Percentiles rank a stretch among this genome's conserved stretches.
Conservation (phyloP, 2,329 filamentous ascomycete genomes). For the Cephalotrichum gorgonifer region DNA sequence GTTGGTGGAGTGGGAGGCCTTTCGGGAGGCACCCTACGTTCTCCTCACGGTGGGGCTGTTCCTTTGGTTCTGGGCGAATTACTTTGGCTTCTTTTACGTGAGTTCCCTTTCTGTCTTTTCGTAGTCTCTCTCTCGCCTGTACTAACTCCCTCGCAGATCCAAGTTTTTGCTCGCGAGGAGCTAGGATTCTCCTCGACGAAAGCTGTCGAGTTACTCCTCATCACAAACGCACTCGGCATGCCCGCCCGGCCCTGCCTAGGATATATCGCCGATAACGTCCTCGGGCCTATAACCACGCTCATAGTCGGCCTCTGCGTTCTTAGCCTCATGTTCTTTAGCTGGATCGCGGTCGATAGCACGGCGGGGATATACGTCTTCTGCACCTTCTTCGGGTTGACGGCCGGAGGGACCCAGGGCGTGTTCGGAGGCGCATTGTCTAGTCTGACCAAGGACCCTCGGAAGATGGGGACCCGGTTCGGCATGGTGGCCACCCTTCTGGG, state of each 20-base stretch:
- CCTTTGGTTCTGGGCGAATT: conserved; percentile 28
- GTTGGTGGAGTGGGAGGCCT: conserved; percentile 44
- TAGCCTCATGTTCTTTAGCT: conserved; percentile 39
- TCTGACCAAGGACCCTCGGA: conserved; percentile 28
- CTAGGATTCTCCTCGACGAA: conserved; percentile 34
- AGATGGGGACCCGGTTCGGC: conserved; percentile 34
- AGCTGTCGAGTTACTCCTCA: conserved; percentile 43
- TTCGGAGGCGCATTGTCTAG: conserved; percentile 29
- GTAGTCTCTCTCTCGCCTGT: background rate
- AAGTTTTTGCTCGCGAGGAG: conserved; percentile 30
- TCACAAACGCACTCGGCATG: conserved; percentile 46
- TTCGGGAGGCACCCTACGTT: conserved; percentile 44
- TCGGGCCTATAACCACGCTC: conserved; percentile 46
- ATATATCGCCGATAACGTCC: conserved; percentile 37
- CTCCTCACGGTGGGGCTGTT: conserved; percentile 40
- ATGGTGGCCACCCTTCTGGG: conserved; percentile 31
- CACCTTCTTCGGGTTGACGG: conserved; percentile 31
- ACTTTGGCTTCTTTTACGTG: conserved; percentile 31
- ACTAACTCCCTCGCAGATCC: conserved; percentile 25
- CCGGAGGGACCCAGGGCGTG: conserved; percentile 30
- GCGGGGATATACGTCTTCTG: conserved; percentile 32
- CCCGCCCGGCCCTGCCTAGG: conserved; percentile 41
- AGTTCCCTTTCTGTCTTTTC: conserved; percentile 15
- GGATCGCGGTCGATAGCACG: conserved; percentile 37
- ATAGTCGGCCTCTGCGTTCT: conserved; percentile 34